A percentile compares a stretch with the other conserved stretches of the same genome.
Conservation (phyloP, 1,284 basidiomycete genomes). For the Trametes polyzona region DNA sequence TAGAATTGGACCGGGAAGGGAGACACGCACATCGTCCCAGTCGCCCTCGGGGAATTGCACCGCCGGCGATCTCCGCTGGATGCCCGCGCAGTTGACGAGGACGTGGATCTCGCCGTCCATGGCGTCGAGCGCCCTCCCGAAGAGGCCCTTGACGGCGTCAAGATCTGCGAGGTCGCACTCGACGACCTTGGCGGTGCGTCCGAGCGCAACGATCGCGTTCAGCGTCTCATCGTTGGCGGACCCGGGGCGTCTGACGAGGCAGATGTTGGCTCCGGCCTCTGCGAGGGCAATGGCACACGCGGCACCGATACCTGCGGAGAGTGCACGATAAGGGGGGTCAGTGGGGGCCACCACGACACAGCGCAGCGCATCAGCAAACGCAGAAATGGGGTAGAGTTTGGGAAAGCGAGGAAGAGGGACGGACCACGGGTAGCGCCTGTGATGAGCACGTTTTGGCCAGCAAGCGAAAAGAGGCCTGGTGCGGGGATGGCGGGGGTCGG, state of each 20-base stretch:
- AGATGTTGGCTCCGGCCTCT: conserved; percentile 81
- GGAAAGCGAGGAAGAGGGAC: conserved; percentile 31
- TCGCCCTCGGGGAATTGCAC: conserved; percentile 84
- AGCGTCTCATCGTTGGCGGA: conserved; percentile 58
- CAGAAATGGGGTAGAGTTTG: conserved; percentile 22
- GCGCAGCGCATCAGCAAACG: conserved; percentile 1
- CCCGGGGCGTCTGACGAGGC: conserved; percentile 71
- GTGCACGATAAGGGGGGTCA: conserved; percentile 24
- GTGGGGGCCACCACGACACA: conserved; percentile 7
- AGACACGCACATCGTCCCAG: conserved; percentile 82
- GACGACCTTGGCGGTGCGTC: conserved; percentile 54
- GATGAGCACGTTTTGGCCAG: conserved; percentile 64
- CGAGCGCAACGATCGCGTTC: conserved; percentile 53
- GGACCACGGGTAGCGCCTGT: conserved; percentile 60
- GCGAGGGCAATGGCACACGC: conserved; percentile 75
- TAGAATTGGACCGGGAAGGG: conserved; percentile 6
- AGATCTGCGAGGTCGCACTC: conserved; percentile 79
- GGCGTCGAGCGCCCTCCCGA: conserved; percentile 63
- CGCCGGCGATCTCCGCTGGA: conserved; percentile 85
- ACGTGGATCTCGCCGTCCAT: conserved; percentile 79
- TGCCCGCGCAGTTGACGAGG: conserved; percentile 94
- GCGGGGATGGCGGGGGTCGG: conserved; percentile 48
- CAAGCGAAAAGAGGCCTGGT: conserved; percentile 62
- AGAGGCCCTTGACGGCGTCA: conserved; percentile 65
- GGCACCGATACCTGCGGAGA: conserved; percentile 68